These are phyloP conservation scores for Rosellinia necatrix DNA, from an alignment of 2,329 filamentous ascomycete species.

Conservation along the genomic window DNA sequence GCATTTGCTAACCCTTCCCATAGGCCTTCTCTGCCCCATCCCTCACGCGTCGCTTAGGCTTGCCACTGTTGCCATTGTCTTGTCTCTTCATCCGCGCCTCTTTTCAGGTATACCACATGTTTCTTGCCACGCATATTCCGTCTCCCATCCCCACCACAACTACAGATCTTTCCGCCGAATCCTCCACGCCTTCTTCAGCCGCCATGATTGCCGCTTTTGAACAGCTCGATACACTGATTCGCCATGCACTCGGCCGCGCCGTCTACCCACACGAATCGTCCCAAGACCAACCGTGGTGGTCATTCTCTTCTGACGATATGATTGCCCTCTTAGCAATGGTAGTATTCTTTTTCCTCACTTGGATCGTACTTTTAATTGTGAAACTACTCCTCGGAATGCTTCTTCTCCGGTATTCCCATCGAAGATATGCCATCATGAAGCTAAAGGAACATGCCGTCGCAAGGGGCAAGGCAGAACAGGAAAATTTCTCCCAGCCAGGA, in stretches of 20 bases:
- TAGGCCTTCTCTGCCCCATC: slow-evolving; percentile 90
- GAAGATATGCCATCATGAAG: slow-evolving; percentile 82
- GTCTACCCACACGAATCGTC: slow-evolving; percentile 58
- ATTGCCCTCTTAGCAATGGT: slow-evolving; percentile 82
- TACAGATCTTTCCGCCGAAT: slow-evolving; percentile 68
- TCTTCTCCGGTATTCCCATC: slow-evolving; percentile 77
- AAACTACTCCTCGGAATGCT: slow-evolving; percentile 90
- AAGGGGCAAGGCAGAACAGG: slow-evolving; percentile 52
- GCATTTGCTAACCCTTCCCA: slow-evolving; percentile 5
- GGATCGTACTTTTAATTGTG: slow-evolving; percentile 80
- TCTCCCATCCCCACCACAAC: slow-evolving; percentile 70
- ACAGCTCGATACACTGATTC: slow-evolving; percentile 77
- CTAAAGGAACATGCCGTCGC: slow-evolving; percentile 61
- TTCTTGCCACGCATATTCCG: slow-evolving; percentile 84
- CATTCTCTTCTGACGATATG: slow-evolving; percentile 71
- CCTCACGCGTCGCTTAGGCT: slow-evolving; percentile 82
- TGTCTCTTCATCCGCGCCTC: slow-evolving; percentile 95
- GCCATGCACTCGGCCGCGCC: slow-evolving; percentile 75
- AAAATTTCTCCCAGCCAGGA: slow-evolving; percentile 70
- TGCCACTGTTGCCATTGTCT: slow-evolving; percentile 89
- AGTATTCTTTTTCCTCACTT: slow-evolving; percentile 81
- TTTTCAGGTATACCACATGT: slow-evolving; percentile 98
- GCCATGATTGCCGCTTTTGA: slow-evolving; percentile 78
- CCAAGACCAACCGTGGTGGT: slow-evolving; percentile 51
- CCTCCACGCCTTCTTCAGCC: slow-evolving; percentile 67